Evolutionary conservation across 345 rosid genomes (phyloP), one percentile per base, ranked within the genome.

Genomic region (Microcos paniculata): DNA sequence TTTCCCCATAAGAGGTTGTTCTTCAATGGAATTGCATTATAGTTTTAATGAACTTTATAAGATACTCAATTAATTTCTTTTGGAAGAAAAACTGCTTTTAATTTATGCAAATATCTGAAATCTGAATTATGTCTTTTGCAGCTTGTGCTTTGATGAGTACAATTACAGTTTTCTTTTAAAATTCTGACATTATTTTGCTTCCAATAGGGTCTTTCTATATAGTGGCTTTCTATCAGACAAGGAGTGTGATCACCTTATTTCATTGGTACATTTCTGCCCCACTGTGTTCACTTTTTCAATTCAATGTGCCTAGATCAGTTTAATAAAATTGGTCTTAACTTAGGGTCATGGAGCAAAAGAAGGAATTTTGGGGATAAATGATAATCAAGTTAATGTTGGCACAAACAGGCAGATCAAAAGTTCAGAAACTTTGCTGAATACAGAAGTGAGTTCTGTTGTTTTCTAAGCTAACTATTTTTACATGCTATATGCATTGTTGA

Each of bases 231-330:
- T 93, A 76, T 83, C 88, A 0, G 85, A 87, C 30, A 91, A 89
- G 80, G 99, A 95, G 82, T 90, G 98, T 48, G 92, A 90, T 78
- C 91, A 85, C 84, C 88, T 92, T 71, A 80, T 84, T 73, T 86
- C 88, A 30, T 80, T 89, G 92, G 97, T 95, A 88, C 35, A 40
- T 78, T 43, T 56, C 55, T 48, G 43, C 68, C 65, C 42, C 74
- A 21, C 43, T 23, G 2, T n/a, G 68, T 67, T 67, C 42, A 28
- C 49, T 70, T 45, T 15, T 43, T 18, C 53, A 55, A 56, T 71
- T 71, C 33, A 18, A 38, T 64, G 4, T 56, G 35, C 66, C 18
- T 33, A 12, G 52, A 40, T 45, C 64, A 59, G 73, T 64, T 76
- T 53, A 42, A 72, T 43, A 23, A 67, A 46, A 15, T 74, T 77